Base-by-base conservation (phyloP, 495 filamentous ascomycete genomes). In the Penicillium cosmopolitanum region DNA sequence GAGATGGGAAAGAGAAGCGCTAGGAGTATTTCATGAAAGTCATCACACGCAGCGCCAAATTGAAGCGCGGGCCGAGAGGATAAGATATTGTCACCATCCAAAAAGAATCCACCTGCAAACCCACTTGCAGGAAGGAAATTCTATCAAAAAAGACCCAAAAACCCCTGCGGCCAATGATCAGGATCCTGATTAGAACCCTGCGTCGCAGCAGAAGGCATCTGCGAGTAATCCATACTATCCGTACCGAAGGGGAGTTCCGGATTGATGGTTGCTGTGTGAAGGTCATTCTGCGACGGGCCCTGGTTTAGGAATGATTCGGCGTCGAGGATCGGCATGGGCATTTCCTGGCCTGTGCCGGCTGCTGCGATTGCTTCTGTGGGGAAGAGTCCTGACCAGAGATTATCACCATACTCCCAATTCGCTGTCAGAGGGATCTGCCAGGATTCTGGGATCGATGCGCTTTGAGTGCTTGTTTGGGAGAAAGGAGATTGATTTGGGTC, bases 401-500 rank as follows among this genome's bases (percentile, higher is more conserved):
- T 68, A 10, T 64, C 61, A 19, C 73, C 68, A 44, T 73, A 65
- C 53, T 73, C 66, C 76, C 74, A 77, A 53, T 77, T 69, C 3
- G 68, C 76, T 3, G 70, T 66, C 28, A 77, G 34, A 0, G 76
- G 76, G 23, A 76, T 67, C 57, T 75, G 72, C 73, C 75, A 79
- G 34, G 75, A 66, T 28, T 73, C 71, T 3, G 75, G 71, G 44
- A 73, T 65, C 21, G 58, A 51, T 53, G 67, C 56, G 31, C 36
- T 53, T 16, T 50, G 47, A n/a, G 57, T 66, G 57, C 47, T 67
- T 46, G 34, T 38, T 60, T 57, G 55, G 10, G 68, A 69, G 56
- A 64, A 62, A 48, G 69, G 71, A 51, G 70, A 71, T 35, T 66
- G 50, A 15, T 40, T 61, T 56, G 60, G 63, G 16, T 65, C 54